Evolutionary conservation across 78 protist genomes (phyloP).

Genomic region (Speleostelium caveatum): DNA sequence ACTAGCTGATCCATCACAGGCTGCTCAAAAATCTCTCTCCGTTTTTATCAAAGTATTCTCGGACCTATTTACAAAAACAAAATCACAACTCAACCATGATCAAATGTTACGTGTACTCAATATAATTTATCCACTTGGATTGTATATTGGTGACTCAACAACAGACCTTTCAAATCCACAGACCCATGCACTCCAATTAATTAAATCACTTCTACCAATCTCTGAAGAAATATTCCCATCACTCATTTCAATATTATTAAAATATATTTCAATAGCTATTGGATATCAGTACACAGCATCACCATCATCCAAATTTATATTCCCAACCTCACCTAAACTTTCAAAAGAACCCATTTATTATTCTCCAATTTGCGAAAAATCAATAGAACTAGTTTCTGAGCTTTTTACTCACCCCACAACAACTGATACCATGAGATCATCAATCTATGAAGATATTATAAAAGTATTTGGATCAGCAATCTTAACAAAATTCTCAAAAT

Average conservation of each 20-base stretch:
- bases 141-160: slow-evolving; percentile 31
- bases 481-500: slow-evolving; percentile 64
- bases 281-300: slow-evolving; percentile 12
- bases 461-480: slow-evolving; percentile 76
- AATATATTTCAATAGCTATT: slow-evolving; percentile 66
- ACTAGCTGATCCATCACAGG: slow-evolving; percentile 1
- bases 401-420: slow-evolving; percentile 38
- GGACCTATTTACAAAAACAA: slow-evolving; percentile 35
- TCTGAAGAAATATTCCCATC: slow-evolving; percentile 39
- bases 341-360: slow-evolving; percentile 51
- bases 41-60: slow-evolving; percentile 58
- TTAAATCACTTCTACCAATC: slow-evolving; percentile 60
- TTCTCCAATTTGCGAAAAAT: slow-evolving; percentile 60
- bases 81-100: neutral
- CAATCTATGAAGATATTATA: slow-evolving; percentile 61
- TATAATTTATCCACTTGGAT: slow-evolving; percentile 58
- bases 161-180: slow-evolving; percentile 71
- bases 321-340: slow-evolving; percentile 1
- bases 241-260: slow-evolving; percentile 32
- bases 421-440: slow-evolving; percentile 63
- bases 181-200: slow-evolving; percentile 52
- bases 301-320: neutral
- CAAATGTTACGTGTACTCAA: slow-evolving; percentile 50
- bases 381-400: slow-evolving; percentile 36
- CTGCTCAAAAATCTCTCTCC: slow-evolving; percentile 16